phyloP scores from a whole-genome alignment of 1,284 basidiomycete species.

The Cutaneotrichosporon cyanovorans region DNA sequence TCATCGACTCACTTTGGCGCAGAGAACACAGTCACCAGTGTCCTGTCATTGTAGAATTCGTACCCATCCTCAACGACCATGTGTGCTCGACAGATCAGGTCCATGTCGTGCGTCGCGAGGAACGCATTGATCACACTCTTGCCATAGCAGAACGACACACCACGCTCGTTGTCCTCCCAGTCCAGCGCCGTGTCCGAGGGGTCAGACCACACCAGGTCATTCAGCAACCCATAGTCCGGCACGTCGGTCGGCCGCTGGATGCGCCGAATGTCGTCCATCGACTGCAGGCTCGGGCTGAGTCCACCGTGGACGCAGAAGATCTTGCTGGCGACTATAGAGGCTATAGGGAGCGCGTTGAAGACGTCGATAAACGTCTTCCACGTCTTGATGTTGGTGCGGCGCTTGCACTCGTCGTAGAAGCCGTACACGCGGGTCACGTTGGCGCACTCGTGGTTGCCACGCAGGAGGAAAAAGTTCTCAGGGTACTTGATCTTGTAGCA shows the following conservation, averaged over 20 bases:
- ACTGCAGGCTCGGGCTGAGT: constrained; percentile 90
- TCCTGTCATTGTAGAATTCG: constrained; percentile 99
- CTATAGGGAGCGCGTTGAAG: constrained; percentile 98
- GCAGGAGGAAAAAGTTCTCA: constrained; percentile 96
- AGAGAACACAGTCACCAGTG: constrained; percentile 95
- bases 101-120: constrained; percentile 75
- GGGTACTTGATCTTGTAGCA: constrained; percentile 99
- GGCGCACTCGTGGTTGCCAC: constrained; percentile 99
- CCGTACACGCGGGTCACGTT: constrained; percentile 99
- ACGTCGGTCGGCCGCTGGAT: constrained; percentile 99
- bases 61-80: constrained; percentile 99
- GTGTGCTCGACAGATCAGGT: constrained; percentile 97
- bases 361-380: constrained; percentile 99
- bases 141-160: constrained; percentile 99
- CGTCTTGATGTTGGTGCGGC: constrained; percentile 97
- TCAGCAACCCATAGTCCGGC: constrained; percentile 96
- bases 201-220: constrained; percentile 97
- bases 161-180: constrained; percentile 99
- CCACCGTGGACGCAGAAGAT: constrained; percentile 99
- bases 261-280: constrained; percentile 98
- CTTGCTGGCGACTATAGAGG: constrained; percentile 96
- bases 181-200: constrained; percentile 95
- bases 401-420: constrained; percentile 99
- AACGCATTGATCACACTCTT: constrained; percentile 97
- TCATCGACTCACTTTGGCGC: constrained; percentile 71